These are phyloP conservation scores for Diaporthe helianthi DNA, from an alignment of 2,329 filamentous ascomycete species.

Conservation along the genomic window DNA sequence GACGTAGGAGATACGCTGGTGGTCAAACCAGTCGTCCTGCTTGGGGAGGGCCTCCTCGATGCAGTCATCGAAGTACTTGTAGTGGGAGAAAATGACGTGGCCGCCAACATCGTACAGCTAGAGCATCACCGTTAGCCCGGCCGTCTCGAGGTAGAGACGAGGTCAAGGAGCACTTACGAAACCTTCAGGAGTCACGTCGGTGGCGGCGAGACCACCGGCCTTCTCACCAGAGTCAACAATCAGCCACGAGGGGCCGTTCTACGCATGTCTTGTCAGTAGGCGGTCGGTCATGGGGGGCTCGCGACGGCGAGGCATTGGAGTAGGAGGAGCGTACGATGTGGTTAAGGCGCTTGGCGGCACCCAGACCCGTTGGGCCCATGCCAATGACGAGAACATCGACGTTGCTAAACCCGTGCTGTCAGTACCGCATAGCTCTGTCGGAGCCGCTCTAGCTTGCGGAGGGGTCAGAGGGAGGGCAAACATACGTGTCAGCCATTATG, in stretches of 20 bases:
- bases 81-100: constrained; percentile 99
- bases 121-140: constrained; percentile 1
- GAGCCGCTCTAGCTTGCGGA: not conserved
- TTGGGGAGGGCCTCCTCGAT: constrained; percentile 95
- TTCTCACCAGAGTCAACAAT: constrained; percentile 92
- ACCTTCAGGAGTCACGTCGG: constrained; percentile 92
- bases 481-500: constrained; percentile 43
- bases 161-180: constrained; percentile 71
- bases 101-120: constrained; percentile 98
- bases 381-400: constrained; percentile 98
- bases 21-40: constrained; percentile 93
- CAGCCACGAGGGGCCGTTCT: constrained; percentile 95
- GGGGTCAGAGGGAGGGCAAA: constrained; percentile 7
- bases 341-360: constrained; percentile 96
- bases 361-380: constrained; percentile 94
- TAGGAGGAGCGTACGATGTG: constrained; percentile 76
- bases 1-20: constrained; percentile 99
- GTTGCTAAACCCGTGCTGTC: constrained; percentile 61
- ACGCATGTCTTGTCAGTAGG: constrained; percentile 39
- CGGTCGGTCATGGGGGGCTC: constrained; percentile 35
- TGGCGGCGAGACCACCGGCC: constrained; percentile 94
- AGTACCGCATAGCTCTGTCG: constrained; percentile 15
- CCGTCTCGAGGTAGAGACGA: not conserved
- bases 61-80: constrained; percentile 99
- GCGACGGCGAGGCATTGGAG: constrained; percentile 32